Evolutionary conservation across 2,329 filamentous ascomycete genomes (phyloP), one percentile per base, ranked within the genome.

Genomic region (Neofusicoccum umdonicola): DNA sequence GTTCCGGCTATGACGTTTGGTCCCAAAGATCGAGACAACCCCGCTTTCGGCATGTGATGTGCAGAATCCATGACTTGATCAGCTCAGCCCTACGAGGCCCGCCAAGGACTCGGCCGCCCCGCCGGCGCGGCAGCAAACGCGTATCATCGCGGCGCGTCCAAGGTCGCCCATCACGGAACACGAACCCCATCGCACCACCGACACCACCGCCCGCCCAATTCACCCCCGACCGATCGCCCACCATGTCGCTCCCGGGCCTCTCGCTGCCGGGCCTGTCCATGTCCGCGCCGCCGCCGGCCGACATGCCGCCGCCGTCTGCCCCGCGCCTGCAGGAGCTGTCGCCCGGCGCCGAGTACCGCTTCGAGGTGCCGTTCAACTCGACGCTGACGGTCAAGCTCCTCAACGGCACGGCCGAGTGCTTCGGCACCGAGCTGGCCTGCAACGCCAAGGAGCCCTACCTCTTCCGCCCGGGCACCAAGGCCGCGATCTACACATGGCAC

Each of bases 401-500:
- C 64, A 87, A 85, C 39, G 95, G 95, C 67, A 92, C 89, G 1
- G 95, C 94, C 56, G 95, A 99, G 78, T 88, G 96, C 73, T 97
- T 98, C 75, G 95, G 95, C 74, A 93, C 94, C 63, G 95, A 99
- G 80, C 89, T 99, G 48, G 93, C 93, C 11, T 84, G 87, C 9
- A 90, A 90, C 64, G 90, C 90, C 60, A 68, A 68, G 45, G 66
- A 68, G 22, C 84, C 86, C 9, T 98, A 98, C 80, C 88, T 84
- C 37, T 94, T 99, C 77, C 85, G 86, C 51, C 41, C 56, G 13
- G 91, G 92, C 64, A 86, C 86, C 69, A 96, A 96, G 80, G 90
- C 91, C 65, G 93, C 94, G 67, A 90, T 99, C 72, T 91, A 91
- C 77, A 96, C 93, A 58, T 97, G 92, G 90, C 88, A 94, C 73